Evolutionary conservation across 768 basidiomycete genomes (phyloP).

Genomic region (Daedaleopsis nitida): DNA sequence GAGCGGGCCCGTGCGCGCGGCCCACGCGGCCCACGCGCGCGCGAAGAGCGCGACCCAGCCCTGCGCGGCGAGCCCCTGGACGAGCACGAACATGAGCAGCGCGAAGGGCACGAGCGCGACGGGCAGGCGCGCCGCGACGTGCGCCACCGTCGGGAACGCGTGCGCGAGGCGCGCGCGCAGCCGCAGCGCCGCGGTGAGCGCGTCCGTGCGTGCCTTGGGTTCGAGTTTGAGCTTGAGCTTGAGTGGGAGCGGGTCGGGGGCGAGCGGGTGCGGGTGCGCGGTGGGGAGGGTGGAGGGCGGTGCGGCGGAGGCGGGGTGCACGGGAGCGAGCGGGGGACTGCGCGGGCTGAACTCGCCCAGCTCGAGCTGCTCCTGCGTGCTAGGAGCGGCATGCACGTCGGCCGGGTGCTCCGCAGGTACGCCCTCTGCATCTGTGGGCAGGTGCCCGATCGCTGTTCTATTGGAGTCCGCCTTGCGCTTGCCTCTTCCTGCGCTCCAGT

Average conservation of each 20-base stretch:
- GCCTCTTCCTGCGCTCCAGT: too few species aligned
- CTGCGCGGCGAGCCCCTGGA: slow-evolving; percentile 76
- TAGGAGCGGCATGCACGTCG: too few species aligned
- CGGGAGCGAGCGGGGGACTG: neutral
- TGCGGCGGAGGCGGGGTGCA: neutral
- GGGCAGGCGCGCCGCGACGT: slow-evolving; percentile 69
- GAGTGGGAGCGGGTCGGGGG: slow-evolving; percentile 3
- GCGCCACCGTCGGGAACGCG: slow-evolving; percentile 71
- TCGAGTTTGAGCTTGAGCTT: too few species aligned
- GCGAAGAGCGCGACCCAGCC: slow-evolving; percentile 91
- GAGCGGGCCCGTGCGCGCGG: slow-evolving; percentile 34
- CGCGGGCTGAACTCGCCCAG: neutral
- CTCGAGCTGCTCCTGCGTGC: slow-evolving; percentile 10
- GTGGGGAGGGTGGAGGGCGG: neutral
- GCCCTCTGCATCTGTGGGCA: too few species aligned
- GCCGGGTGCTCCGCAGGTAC: too few species aligned
- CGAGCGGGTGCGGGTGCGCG: neutral
- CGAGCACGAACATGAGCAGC: slow-evolving; percentile 93
- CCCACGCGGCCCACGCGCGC: slow-evolving; percentile 58
- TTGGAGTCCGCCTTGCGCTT: too few species aligned
- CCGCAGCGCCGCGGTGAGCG: slow-evolving; percentile 7
- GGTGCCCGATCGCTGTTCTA: too few species aligned
- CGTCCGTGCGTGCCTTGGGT: too few species aligned
- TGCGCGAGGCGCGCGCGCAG: slow-evolving; percentile 23
- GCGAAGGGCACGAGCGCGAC: slow-evolving; percentile 88